Conservation (phyloP, 73 alveolate genomes). For the Paramecium bursaria region DNA sequence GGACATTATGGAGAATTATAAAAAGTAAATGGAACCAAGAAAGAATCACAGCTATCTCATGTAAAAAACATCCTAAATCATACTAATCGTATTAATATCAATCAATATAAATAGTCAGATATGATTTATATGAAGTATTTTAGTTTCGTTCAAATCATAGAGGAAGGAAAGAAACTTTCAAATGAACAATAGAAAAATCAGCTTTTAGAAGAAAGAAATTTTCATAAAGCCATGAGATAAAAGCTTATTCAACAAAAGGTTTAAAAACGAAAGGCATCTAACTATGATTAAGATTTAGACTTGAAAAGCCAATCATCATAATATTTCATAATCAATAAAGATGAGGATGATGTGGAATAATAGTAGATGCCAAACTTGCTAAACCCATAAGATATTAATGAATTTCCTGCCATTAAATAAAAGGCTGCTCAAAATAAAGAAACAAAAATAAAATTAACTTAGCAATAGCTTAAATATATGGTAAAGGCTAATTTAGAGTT, state of each 20-base stretch:
- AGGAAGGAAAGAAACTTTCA: constrained; percentile 16
- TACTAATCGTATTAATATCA: not conserved
- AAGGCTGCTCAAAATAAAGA: not conserved
- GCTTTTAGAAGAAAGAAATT: constrained; percentile 8
- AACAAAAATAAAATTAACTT: not conserved
- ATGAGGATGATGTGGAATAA: not conserved
- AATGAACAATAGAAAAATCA: not conserved
- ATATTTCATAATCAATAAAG: not conserved
- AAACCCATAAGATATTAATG: too few species aligned
- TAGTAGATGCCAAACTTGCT: not conserved
- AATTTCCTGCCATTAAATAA: not conserved
- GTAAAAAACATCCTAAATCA: constrained; percentile 42
- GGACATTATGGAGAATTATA: constrained; percentile 4
- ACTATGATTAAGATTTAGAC: constrained; percentile 11
- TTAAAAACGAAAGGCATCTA: not conserved
- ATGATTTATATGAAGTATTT: constrained; percentile 43
- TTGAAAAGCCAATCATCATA: not conserved
- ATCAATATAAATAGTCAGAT: constrained; percentile 36
- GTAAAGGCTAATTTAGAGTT: constrained; percentile 13
- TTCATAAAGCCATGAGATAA: constrained; percentile 22
- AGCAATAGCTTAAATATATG: constrained; percentile 19
- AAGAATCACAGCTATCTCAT: constrained; percentile 44
- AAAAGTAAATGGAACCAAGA: constrained; percentile 35
- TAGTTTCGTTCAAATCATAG: not conserved
- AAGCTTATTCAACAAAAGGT: not conserved